Evolutionary conservation across 345 rosid species (phyloP).

Genomic region (Ricinus communis): DNA sequence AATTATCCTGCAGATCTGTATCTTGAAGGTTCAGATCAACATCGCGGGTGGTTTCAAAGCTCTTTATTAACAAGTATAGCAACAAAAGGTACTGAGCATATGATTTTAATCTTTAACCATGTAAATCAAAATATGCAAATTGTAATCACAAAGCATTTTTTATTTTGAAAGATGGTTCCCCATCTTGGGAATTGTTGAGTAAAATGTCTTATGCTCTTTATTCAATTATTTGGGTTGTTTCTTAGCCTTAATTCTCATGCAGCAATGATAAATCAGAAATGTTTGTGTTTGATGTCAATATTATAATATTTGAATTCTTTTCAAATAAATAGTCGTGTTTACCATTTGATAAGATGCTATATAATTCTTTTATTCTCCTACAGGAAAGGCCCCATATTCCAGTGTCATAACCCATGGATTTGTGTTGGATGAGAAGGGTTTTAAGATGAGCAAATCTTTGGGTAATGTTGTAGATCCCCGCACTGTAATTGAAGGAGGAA

Average conservation of each 20-base stretch:
- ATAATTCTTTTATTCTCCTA: slow-evolving; percentile 15
- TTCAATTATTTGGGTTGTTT: neutral
- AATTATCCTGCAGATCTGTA: slow-evolving; percentile 82
- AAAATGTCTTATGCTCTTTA: neutral
- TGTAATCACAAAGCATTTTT: neutral
- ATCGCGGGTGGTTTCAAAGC: slow-evolving; percentile 99
- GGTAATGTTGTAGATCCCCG: slow-evolving; percentile 94
- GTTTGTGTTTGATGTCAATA: neutral
- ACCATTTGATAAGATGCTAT: neutral
- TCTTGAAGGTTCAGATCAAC: slow-evolving; percentile 98
- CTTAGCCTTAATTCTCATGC: neutral
- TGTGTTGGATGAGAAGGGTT: slow-evolving; percentile 95
- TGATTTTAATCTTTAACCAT: slow-evolving; percentile 9
- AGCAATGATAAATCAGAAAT: neutral
- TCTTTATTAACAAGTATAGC: slow-evolving; percentile 89
- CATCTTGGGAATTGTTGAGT: neutral
- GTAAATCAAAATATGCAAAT: neutral
- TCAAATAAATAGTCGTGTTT: neutral
- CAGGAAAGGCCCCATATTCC: slow-evolving; percentile 85
- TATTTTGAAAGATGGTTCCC: neutral
- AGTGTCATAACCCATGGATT: slow-evolving; percentile 92
- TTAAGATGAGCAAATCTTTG: slow-evolving; percentile 95
- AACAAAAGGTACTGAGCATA: slow-evolving; percentile 57
- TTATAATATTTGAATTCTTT: neutral
- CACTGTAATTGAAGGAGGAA: slow-evolving; percentile 78